Conservation (phyloP, 108 stramenopile species). For the Cyclotella distinguenda region DNA sequence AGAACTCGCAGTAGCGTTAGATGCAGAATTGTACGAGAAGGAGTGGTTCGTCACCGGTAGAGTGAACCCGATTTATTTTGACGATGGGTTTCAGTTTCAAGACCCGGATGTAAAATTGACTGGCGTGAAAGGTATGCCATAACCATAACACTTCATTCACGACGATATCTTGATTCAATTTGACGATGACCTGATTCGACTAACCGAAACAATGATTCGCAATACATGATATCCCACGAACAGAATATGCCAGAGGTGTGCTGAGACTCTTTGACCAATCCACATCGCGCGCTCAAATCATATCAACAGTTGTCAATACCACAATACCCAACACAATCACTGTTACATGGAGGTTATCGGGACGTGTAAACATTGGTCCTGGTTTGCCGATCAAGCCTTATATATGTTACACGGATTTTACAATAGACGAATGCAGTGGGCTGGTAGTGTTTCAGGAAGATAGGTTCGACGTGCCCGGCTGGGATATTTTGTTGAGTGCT, state of each 20-base stretch:
- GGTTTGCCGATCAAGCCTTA: constrained; percentile 86
- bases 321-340: constrained; percentile 61
- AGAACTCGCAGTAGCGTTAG: constrained; percentile 53
- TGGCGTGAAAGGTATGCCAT: constrained; percentile 53
- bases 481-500: constrained; percentile 58
- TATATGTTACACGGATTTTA: constrained; percentile 78
- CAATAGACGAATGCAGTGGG: constrained; percentile 59
- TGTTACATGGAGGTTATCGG: constrained; percentile 78
- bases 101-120: constrained; percentile 83
- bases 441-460: constrained; percentile 80
- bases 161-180: not conserved
- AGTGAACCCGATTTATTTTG: constrained; percentile 75
- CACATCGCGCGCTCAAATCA: constrained; percentile 73
- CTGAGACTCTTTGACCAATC: constrained; percentile 67
- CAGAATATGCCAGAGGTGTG: constrained; percentile 75
- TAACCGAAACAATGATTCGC: not conserved
- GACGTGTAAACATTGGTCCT: constrained; percentile 71
- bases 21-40: constrained; percentile 62
- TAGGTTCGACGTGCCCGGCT: constrained; percentile 70
- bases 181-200: too few species aligned
- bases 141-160: not conserved
- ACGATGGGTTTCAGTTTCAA: constrained; percentile 74
- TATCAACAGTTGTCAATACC: constrained; percentile 56
- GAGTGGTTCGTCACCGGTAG: constrained; percentile 91
- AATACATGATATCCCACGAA: not conserved